A percentile compares a stretch with the other conserved stretches of the same genome.
These are phyloP conservation scores for Sugiyamaella japonica DNA, from an alignment of 1,139 yeast species.

Conservation along the genomic window DNA sequence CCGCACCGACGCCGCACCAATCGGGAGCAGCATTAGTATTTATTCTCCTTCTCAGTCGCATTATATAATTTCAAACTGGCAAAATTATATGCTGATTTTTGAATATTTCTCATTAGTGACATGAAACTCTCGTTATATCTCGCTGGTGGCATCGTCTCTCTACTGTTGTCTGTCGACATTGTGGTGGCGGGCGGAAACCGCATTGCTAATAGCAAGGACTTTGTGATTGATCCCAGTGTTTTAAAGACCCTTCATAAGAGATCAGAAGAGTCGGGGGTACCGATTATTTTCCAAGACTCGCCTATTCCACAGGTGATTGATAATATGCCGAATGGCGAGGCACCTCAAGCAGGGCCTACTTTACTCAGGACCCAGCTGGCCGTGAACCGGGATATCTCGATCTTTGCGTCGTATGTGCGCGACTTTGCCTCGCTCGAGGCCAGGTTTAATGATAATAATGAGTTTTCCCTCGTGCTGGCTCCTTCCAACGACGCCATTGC, in stretches of 20 bases:
- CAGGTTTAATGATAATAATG: slow-evolving; percentile 34
- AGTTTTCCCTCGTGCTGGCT: slow-evolving; percentile 39
- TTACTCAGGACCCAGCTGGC: slow-evolving; percentile 40
- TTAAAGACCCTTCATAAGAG: slow-evolving; percentile 7
- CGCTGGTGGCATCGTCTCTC: neutral
- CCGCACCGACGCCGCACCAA: too few relatives aligned
- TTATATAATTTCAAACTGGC: too few relatives aligned
- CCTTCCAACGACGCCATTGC: slow-evolving; percentile 40
- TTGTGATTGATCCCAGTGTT: slow-evolving; percentile 11
- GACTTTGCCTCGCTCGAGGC: slow-evolving; percentile 33
- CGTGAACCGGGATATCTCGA: slow-evolving; percentile 36
- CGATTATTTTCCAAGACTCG: slow-evolving; percentile 7
- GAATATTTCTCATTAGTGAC: neutral
- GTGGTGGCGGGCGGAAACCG: slow-evolving; percentile 15
- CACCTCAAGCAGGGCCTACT: slow-evolving; percentile 37
- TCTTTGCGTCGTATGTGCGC: slow-evolving; percentile 39
- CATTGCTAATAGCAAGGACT: slow-evolving; percentile 11
- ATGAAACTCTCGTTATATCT: slow-evolving; percentile 11
- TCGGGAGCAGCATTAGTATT: too few relatives aligned
- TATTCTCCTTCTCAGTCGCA: too few relatives aligned
- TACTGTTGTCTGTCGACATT: slow-evolving; percentile 7
- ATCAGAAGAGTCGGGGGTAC: neutral
- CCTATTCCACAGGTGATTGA: slow-evolving; percentile 14
- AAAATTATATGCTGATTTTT: too few relatives aligned
- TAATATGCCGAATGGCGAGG: slow-evolving; percentile 32